Evolutionary conservation across 75 land plant genomes (phyloP).

Genomic region (Pseudotsuga menziesii): DNA sequence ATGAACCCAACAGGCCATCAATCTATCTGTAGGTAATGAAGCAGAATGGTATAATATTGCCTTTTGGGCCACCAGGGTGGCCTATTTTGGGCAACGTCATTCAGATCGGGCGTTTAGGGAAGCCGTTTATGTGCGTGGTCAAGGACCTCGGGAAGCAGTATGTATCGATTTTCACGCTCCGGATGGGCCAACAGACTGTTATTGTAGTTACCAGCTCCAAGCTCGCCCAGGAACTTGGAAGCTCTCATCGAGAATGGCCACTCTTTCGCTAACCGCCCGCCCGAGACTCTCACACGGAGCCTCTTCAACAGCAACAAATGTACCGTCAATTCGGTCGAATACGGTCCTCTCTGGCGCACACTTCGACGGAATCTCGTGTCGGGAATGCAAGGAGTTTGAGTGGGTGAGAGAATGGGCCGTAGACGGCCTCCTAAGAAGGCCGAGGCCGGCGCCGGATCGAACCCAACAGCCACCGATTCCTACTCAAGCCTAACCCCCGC

Average conservation of each 20-base stretch:
- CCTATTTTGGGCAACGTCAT: conserved; percentile 15
- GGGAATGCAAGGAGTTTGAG: conserved; percentile 35
- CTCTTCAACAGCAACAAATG: conserved; percentile 59
- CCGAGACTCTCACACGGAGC: conserved; percentile 43
- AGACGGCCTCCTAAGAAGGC: conserved; percentile 27
- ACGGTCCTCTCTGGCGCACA: conserved; percentile 67
- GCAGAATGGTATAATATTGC: background rate
- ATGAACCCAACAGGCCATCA: too few relatives aligned
- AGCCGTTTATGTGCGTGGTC: conserved; percentile 42
- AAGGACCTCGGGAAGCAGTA: conserved; percentile 44
- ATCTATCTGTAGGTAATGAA: too few relatives aligned
- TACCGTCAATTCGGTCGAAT: conserved; percentile 71
- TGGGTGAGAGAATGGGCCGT: conserved; percentile 52
- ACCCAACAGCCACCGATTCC: too few relatives aligned
- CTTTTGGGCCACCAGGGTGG: background rate
- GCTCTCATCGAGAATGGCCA: conserved; percentile 57
- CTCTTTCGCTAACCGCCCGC: conserved; percentile 56
- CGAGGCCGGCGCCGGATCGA: conserved; percentile 10
- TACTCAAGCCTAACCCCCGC: too few relatives aligned
- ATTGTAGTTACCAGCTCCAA: conserved; percentile 48
- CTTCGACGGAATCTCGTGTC: conserved; percentile 66
- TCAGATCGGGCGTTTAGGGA: conserved; percentile 25
- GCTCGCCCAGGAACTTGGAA: conserved; percentile 68
- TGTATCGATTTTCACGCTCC: conserved; percentile 71
- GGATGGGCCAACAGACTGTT: conserved; percentile 56